Percentiles rank a stretch among this genome's conserved stretches.
Evolutionary conservation across 805 yeast species (phyloP).

Genomic region (Scheffersomyces coipomensis): DNA sequence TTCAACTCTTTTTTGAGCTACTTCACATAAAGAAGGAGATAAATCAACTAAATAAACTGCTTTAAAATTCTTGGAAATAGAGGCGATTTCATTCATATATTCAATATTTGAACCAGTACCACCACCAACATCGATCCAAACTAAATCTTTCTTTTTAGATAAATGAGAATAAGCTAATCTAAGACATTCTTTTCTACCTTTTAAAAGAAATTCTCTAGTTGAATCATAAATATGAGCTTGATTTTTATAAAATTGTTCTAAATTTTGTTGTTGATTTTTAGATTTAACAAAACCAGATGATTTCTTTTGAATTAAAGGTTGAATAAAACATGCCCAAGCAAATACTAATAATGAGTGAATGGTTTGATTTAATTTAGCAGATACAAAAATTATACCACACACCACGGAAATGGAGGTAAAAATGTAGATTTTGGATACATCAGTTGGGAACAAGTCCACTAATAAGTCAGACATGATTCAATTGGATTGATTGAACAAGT

Average conservation of each 20-base stretch:
- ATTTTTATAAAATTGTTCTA: slow-evolving; percentile 69
- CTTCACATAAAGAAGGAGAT: slow-evolving; percentile 72
- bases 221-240: slow-evolving; percentile 78
- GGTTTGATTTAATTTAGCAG: slow-evolving; percentile 17
- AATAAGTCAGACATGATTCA: slow-evolving; percentile 8
- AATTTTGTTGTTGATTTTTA: slow-evolving; percentile 53
- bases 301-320: slow-evolving; percentile 36
- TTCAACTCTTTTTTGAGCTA: slow-evolving; percentile 60
- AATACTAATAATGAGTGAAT: slow-evolving; percentile 28
- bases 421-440: slow-evolving; percentile 13
- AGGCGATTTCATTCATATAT: slow-evolving; percentile 59
- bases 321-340: slow-evolving; percentile 55
- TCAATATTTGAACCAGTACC: slow-evolving; percentile 86
- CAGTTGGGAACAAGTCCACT: slow-evolving; percentile 9
- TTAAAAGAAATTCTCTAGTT: slow-evolving; percentile 62
- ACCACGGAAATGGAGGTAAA: slow-evolving; percentile 16
- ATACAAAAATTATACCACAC: slow-evolving; percentile 12
- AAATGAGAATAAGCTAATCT: slow-evolving; percentile 60
- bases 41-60: slow-evolving; percentile 73
- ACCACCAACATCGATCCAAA: slow-evolving; percentile 83
- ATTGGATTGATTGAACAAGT: no score
- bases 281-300: slow-evolving; percentile 9
- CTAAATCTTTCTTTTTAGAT: slow-evolving; percentile 40
- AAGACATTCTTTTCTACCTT: slow-evolving; percentile 70
- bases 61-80: slow-evolving; percentile 49